A percentile compares a stretch with the other conserved stretches of the same genome.
Conservation (phyloP, 1,139 yeast species). For the Spathaspora jeffriesii region DNA sequence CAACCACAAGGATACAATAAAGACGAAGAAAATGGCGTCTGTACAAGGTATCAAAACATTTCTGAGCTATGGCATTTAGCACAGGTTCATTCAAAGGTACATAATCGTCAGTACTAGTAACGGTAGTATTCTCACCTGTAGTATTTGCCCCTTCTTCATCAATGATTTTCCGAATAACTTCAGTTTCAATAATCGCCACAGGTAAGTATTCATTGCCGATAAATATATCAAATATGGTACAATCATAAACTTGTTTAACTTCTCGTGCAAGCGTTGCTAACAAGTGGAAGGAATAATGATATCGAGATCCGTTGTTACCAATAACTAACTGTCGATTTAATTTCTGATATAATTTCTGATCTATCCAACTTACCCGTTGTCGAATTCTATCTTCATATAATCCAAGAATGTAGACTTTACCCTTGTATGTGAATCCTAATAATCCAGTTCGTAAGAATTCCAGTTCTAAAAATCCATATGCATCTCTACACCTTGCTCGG, state of each 20-base stretch:
- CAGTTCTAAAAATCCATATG: conserved; percentile 65
- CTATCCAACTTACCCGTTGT: conserved; percentile 70
- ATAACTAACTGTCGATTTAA: conserved; percentile 30
- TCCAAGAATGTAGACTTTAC: conserved; percentile 87
- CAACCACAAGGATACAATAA: conserved; percentile 80
- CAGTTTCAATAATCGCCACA: conserved; percentile 85
- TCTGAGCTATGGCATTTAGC: conserved; percentile 73
- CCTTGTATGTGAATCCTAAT: conserved; percentile 83
- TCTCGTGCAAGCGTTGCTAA: conserved; percentile 80
- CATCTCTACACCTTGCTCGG: conserved; percentile 78
- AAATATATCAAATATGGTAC: conserved; percentile 87
- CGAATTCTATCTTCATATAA: conserved; percentile 89
- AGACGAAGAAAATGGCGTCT: conserved; percentile 75
- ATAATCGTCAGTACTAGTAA: background rate
- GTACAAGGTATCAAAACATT: conserved; percentile 68
- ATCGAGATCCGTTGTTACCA: conserved; percentile 45
- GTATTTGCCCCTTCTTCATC: conserved; percentile 14
- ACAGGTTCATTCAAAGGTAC: conserved; percentile 56
- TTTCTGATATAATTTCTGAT: conserved; percentile 41
- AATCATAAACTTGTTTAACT: conserved; percentile 82
- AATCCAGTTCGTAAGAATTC: conserved; percentile 90
- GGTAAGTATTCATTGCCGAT: conserved; percentile 87
- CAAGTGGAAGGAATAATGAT: conserved; percentile 85
- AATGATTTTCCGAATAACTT: conserved; percentile 52
- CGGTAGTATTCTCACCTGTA: conserved; percentile 9